Percentiles rank a stretch among this genome's conserved stretches.
phyloP scores from a whole-genome alignment of 345 rosid species.

The Rhizophora apiculata region DNA sequence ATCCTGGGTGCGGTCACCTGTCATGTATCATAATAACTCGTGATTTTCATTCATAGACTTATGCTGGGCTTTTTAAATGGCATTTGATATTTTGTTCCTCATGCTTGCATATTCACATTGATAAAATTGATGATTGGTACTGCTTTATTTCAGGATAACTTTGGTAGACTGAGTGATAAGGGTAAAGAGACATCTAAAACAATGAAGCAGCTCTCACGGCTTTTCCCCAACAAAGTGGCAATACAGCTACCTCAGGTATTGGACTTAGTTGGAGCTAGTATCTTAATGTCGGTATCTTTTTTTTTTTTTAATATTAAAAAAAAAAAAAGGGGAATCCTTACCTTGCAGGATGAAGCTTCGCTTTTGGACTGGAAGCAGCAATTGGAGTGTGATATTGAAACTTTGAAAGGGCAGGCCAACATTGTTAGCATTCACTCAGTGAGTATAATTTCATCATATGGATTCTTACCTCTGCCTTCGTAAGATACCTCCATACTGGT shows the following conservation, averaged over 20 bases:
- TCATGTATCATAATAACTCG: too few species aligned
- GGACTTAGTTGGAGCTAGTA: slow-evolving; percentile 2
- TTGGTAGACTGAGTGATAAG: slow-evolving; percentile 82
- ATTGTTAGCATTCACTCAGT: slow-evolving; percentile 63
- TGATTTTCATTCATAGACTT: too few species aligned
- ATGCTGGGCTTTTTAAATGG: too few species aligned
- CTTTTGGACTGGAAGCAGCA: slow-evolving; percentile 97
- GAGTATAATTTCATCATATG: slow-evolving; percentile 29
- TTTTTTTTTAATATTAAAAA: too few species aligned
- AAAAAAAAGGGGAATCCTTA: slow-evolving; percentile 7
- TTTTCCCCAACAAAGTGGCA: slow-evolving; percentile 93
- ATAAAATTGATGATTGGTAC: not conserved
- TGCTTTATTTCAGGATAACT: slow-evolving; percentile 65
- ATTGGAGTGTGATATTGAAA: slow-evolving; percentile 87
- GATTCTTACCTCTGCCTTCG: not conserved
- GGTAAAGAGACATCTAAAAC: slow-evolving; percentile 86
- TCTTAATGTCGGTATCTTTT: slow-evolving; percentile 19
- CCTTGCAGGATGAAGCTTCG: slow-evolving; percentile 74
- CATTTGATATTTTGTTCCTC: not conserved
- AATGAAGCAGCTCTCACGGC: slow-evolving; percentile 82
- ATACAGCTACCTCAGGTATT: slow-evolving; percentile 95
- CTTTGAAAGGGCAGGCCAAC: slow-evolving; percentile 79
- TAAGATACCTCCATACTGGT: not conserved
- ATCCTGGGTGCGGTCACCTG: too few species aligned
- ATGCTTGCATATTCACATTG: too few species aligned